These are phyloP conservation scores for Agastache rugosa DNA, from an alignment of 257 asterid species.

Conservation along the genomic window DNA sequence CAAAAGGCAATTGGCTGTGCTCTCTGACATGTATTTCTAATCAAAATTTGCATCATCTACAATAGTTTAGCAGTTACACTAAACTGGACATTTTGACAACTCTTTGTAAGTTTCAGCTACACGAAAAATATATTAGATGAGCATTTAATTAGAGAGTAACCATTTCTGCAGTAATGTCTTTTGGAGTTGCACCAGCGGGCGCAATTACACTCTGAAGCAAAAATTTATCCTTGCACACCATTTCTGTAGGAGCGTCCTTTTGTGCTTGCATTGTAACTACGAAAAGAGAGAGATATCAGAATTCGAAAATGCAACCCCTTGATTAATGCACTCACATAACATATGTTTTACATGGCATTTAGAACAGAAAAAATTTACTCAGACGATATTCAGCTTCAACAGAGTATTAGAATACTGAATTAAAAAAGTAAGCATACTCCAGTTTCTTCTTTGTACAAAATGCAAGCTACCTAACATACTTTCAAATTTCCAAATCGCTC, in stretches of 20 bases:
- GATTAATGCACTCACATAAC: slow-evolving; percentile 7
- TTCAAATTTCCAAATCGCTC: not conserved
- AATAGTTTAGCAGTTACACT: slow-evolving; percentile 1
- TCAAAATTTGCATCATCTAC: slow-evolving; percentile 4
- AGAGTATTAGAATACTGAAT: not conserved
- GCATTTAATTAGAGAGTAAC: slow-evolving; percentile 41
- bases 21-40: slow-evolving; percentile 2
- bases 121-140: slow-evolving; percentile 5
- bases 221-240: slow-evolving; percentile 92
- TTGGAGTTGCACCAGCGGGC: slow-evolving; percentile 47
- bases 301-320: not conserved
- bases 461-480: not conserved
- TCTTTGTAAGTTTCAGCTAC: not conserved
- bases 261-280: slow-evolving; percentile 68
- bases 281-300: slow-evolving; percentile 17
- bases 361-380: not conserved
- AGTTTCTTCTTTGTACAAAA: slow-evolving; percentile 12
- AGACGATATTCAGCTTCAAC: not conserved
- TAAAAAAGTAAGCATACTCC: not conserved
- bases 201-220: slow-evolving; percentile 82
- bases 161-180: slow-evolving; percentile 75
- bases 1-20: slow-evolving; percentile 1
- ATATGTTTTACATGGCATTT: not conserved
- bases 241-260: slow-evolving; percentile 77
- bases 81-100: not conserved